Evolutionary conservation across 2,329 filamentous ascomycete species (phyloP), one percentile per base, ranked within the genome.

Genomic region (Pestalotiopsis sp.): DNA sequence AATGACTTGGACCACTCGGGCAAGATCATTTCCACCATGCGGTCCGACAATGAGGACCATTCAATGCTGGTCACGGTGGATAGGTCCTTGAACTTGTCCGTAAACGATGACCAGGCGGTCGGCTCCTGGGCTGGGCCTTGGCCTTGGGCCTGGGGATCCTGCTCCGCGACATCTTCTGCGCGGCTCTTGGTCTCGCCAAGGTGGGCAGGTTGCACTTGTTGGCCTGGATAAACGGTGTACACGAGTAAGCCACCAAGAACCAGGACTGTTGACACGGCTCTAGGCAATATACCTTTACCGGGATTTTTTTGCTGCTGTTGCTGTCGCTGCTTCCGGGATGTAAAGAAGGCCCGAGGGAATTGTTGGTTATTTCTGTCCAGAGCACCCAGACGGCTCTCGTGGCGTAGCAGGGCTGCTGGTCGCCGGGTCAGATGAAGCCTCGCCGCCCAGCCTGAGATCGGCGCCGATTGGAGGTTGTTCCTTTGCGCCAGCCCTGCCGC

Each of bases 1-100:
- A 98, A 83, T 57, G 89, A 78, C 72, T 90, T 91, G 41, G 92
- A 90, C 95, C 95, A 98, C 57, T 92, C 90, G 0, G 95, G 95
- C 3, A 97, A 81, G 41, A 98, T 90, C 71, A 89, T 86, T 76
- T 89, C 90, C 49, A 91, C 90, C 31, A 97, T 78, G 72, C 83
- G 86, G 71, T 89, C 87, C 1, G 89, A 84, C 11, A 90, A 74
- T 1, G 77, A 78, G 4, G 81, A 78, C 86, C 88, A 90, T 75
- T 91, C 85, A 3, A 87, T 80, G 72, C 88, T 85, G 23, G 86
- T 83, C 2, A 85, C 77, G 14, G 84, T 77, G 14, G 89, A 86
- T 65, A 94, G 85, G 23, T 83, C 80, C 72, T 85, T 84, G 69
- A 89, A 85, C 23, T 80, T 79, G 20, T 76, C 79, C 2, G 84